Percentiles rank a stretch among this genome's conserved stretches.
phyloP scores from a whole-genome alignment of 768 basidiomycete genomes.

The Suillus paluster region DNA sequence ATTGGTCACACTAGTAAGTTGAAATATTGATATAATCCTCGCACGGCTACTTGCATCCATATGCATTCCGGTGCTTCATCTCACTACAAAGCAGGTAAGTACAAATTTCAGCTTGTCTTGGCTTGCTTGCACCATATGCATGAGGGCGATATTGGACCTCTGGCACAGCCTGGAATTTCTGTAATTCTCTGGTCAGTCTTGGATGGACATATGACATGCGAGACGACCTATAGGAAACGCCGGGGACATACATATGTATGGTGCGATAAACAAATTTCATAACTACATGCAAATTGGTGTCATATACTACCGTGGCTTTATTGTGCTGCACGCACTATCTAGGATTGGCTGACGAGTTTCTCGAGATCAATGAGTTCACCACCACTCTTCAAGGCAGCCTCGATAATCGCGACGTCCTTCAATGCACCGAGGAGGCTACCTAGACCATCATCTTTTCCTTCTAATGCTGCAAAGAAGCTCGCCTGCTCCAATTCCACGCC shows the following conservation, averaged over 20 bases:
- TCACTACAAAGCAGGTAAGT: background rate
- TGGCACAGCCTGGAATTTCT: no score
- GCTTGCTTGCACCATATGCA: background rate
- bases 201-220: background rate
- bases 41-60: background rate
- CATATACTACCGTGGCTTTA: background rate
- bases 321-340: background rate
- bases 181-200: background rate
- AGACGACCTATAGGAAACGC: background rate
- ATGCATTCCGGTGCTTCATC: background rate
- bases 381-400: conserved; percentile 73
- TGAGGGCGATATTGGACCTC: background rate
- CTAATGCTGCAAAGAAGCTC: conserved; percentile 57
- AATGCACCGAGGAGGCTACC: conserved; percentile 69
- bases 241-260: background rate
- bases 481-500: conserved; percentile 63
- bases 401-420: conserved; percentile 77
- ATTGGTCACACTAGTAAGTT: background rate
- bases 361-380: conserved; percentile 63
- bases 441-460: conserved; percentile 53
- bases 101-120: background rate
- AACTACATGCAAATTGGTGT: background rate
- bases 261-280: background rate
- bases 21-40: background rate
- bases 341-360: conserved; percentile 30